Base-by-base conservation (phyloP, 345 rosid species). In the Geranium brycei region DNA sequence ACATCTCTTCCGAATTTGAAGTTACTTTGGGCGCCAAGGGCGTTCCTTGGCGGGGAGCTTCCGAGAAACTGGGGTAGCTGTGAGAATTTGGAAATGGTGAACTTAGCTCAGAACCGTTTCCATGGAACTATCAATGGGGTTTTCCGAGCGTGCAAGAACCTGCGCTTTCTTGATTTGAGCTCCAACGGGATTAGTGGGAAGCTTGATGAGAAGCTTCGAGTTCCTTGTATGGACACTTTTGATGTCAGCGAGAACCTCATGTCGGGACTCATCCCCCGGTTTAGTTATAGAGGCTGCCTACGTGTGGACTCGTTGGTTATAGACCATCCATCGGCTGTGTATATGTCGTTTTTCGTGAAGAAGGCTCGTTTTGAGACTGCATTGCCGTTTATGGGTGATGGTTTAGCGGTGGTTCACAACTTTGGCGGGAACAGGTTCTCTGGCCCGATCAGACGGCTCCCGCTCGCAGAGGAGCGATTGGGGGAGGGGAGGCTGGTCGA, bases 81-180 rank as follows among this genome's bases (percentile, higher is more conserved):
- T 62, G 41, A 66, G 31, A 73, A 60, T 55, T 67, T 76, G 74
- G 74, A 76, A 60, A 67, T 76, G 69, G 68, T 76, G 28, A 76
- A 73, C 63, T 64, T 76, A 13, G 80, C 75, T 64, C 74, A 72
- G 14, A 76, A 76, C 53, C 55, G 60, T 69, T 70, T 76, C 13
- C 23, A 14, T 15, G 77, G 77, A 38, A 61, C 38, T 32, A 31
- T 69, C n/a, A 56, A 61, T 58, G 74, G 74, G 53, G 60, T 62
- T 58, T 73, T 76, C 32, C 60, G 38, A 40, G 67, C 58, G 59
- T 76, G 77, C 77, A 72, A 64, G 60, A 76, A 67, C 62, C 70
- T 76, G 1, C 14, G 60, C 58, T 57, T 53, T 66, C 71, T 76
- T 55, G 77, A 76, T 61, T 70, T 76, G 71, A 73, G 77, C 64